Evolutionary conservation across 1,284 basidiomycete species (phyloP).

Genomic region (Ceratobasidium sp.): DNA sequence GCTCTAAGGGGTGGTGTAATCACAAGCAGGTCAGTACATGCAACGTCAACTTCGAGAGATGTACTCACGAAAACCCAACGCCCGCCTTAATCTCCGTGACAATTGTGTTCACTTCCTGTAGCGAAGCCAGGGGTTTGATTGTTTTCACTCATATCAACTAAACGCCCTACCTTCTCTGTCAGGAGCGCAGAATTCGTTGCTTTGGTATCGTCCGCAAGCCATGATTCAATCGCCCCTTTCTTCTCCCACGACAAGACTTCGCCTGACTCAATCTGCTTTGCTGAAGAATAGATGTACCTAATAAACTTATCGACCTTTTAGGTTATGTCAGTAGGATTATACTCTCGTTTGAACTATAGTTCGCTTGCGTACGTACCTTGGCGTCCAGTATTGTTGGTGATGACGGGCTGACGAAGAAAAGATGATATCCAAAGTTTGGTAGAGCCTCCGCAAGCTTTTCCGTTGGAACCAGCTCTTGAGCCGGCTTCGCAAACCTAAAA

Average conservation of each 20-base stretch:
- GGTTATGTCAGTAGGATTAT: constrained; percentile 5
- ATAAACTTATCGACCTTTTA: constrained; percentile 30
- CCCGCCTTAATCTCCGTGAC: constrained; percentile 29
- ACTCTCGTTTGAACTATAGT: not conserved
- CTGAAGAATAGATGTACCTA: not conserved
- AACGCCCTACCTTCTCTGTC: constrained; percentile 12
- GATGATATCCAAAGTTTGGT: constrained; percentile 37
- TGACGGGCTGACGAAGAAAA: constrained; percentile 31
- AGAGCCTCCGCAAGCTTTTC: constrained; percentile 1
- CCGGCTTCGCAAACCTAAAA: not conserved
- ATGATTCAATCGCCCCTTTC: constrained; percentile 23
- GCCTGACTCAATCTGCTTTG: constrained; percentile 17
- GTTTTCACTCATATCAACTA: not conserved
- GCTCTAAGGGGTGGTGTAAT: constrained; percentile 5
- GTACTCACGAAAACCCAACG: constrained; percentile 33
- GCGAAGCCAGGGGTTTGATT: no score
- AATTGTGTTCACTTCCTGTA: constrained; percentile 32
- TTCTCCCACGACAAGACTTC: constrained; percentile 23
- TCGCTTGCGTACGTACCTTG: constrained; percentile 3
- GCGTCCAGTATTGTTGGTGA: constrained; percentile 30
- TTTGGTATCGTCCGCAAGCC: constrained; percentile 15
- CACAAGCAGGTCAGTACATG: no score
- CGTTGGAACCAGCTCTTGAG: not conserved
- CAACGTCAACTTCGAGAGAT: not conserved
- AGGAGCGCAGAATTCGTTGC: constrained; percentile 12